Percentiles rank a stretch among this genome's conserved stretches.
Evolutionary conservation across 306 rosid species (phyloP).

Genomic region (Quillaja saponaria): DNA sequence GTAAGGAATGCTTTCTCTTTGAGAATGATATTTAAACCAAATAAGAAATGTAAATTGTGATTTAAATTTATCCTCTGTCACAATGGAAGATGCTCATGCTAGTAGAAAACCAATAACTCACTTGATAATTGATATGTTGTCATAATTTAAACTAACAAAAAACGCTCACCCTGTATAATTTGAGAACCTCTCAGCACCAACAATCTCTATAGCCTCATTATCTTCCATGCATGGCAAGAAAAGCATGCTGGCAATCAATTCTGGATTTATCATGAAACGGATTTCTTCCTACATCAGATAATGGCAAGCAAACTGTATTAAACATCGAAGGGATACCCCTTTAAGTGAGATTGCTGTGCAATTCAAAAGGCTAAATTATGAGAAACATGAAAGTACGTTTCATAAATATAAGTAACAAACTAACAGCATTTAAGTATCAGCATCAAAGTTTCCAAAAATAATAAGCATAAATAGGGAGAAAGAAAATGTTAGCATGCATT

Average conservation of each 20-base stretch:
- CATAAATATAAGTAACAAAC: too few species aligned
- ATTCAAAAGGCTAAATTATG: conserved; percentile 18
- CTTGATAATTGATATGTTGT: too few species aligned
- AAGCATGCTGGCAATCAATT: conserved; percentile 82
- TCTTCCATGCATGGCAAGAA: conserved; percentile 89
- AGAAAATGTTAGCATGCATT: conserved; percentile 19
- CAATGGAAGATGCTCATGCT: neutral
- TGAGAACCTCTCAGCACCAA: conserved; percentile 92
- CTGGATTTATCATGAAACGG: conserved; percentile 89
- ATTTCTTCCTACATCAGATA: conserved; percentile 76
- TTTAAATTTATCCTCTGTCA: conserved; percentile 16
- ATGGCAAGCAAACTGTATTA: conserved; percentile 22
- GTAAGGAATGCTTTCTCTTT: too few species aligned
- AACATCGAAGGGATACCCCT: neutral
- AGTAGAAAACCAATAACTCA: conserved; percentile 11
- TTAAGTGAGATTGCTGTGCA: conserved; percentile 21
- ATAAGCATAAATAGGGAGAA: conserved; percentile 1
- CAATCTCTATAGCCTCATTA: conserved; percentile 86
- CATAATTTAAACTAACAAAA: too few species aligned
- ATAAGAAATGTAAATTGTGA: too few species aligned
- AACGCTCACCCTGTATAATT: conserved; percentile 73
- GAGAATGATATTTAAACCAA: too few species aligned
- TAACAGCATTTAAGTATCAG: too few species aligned
- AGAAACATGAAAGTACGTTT: too few species aligned
- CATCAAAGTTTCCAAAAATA: conserved; percentile 1